phyloP scores from a whole-genome alignment of 768 basidiomycete species.

The Tulasnella sp. region DNA sequence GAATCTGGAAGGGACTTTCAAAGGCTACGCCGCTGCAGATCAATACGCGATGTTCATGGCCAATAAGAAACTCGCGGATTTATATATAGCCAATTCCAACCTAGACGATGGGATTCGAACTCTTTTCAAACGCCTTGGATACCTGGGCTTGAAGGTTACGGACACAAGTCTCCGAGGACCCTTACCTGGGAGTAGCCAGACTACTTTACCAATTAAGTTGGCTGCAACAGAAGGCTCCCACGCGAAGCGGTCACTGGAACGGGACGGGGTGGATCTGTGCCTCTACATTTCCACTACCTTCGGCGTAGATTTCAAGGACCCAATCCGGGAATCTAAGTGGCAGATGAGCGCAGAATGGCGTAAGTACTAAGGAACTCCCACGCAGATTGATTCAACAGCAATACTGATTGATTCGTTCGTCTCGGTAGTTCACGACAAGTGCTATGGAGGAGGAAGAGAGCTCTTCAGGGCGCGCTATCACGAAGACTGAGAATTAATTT shows the following conservation, averaged over 20 bases:
- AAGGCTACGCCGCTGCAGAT: neutral
- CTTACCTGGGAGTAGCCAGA: neutral
- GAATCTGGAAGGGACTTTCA: slow-evolving; percentile 3
- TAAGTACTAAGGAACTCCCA: neutral
- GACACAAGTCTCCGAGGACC: neutral
- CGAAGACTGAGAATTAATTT: no score
- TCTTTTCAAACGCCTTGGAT: neutral
- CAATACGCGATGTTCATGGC: slow-evolving; percentile 2
- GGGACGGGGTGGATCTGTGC: neutral
- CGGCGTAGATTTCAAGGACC: neutral
- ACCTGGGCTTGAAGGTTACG: neutral
- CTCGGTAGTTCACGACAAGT: no score
- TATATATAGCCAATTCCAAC: neutral
- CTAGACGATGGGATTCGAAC: neutral
- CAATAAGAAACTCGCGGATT: neutral
- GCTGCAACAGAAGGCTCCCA: neutral
- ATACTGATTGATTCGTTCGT: no score
- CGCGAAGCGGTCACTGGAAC: neutral
- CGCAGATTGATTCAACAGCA: neutral
- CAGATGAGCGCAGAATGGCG: neutral
- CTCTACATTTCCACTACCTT: neutral
- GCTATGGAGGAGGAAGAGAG: no score
- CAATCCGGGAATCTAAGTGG: neutral
- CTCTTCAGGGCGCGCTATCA: no score
- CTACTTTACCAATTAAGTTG: neutral